Conservation (phyloP, 2,329 filamentous ascomycete genomes). For the Diplodia intermedia region DNA sequence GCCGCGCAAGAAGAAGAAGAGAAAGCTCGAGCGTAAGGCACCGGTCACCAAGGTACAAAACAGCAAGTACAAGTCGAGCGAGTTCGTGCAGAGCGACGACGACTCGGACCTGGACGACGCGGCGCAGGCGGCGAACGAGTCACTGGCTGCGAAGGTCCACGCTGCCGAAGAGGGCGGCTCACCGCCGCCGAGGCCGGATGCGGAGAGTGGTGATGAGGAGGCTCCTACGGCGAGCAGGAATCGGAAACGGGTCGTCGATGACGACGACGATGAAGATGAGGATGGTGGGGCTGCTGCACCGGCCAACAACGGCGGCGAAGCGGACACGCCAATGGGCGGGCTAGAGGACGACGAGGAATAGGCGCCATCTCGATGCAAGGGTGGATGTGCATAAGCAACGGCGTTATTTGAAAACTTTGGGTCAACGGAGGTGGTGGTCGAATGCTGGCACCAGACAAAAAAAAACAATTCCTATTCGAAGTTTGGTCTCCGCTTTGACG, state of each 20-base stretch:
- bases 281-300: constrained; percentile 17
- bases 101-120: constrained; percentile 33
- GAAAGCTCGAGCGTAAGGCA: constrained; percentile 63
- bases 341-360: constrained; percentile 18
- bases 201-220: constrained; percentile 31
- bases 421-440: constrained; percentile 11
- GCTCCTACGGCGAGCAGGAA: constrained; percentile 27
- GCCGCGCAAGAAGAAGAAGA: constrained; percentile 65
- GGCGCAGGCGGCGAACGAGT: constrained; percentile 29
- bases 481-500: not conserved
- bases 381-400: constrained; percentile 23
- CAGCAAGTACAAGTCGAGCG: constrained; percentile 83
- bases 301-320: constrained; percentile 29
- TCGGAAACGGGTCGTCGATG: constrained; percentile 34
- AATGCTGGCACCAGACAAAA: constrained; percentile 16
- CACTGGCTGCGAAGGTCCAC: constrained; percentile 32
- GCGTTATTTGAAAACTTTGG: constrained; percentile 17
- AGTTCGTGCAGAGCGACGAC: constrained; percentile 83
- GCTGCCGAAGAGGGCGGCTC: constrained; percentile 37
- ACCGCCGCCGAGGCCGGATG: constrained; percentile 33
- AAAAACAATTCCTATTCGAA: constrained; percentile 9
- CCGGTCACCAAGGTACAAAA: constrained; percentile 39
- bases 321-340: constrained; percentile 28
- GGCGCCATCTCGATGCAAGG: not conserved
- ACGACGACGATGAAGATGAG: constrained; percentile 35